phyloP scores from a whole-genome alignment of 345 rosid species.

The Cochlearia excelsa region DNA sequence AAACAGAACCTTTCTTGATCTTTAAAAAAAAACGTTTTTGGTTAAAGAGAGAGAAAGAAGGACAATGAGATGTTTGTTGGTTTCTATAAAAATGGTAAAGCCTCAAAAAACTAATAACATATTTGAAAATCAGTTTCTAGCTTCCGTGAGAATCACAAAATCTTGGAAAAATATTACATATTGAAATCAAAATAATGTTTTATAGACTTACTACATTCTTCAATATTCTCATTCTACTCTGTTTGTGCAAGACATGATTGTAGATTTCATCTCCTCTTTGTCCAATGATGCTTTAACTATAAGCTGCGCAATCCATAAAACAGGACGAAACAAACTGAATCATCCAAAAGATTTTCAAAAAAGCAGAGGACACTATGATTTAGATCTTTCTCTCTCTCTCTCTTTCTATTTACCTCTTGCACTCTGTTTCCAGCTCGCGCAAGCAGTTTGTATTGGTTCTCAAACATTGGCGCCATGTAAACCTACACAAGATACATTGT shows the following conservation, averaged over 20 bases:
- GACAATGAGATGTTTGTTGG: too few relatives aligned
- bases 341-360: constrained; percentile 9
- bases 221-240: constrained; percentile 46
- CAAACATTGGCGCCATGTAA: constrained; percentile 91
- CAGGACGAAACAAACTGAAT: neutral
- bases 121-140: too few relatives aligned
- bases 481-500: constrained; percentile 46
- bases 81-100: neutral
- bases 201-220: too few relatives aligned
- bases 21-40: too few relatives aligned
- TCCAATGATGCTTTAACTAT: constrained; percentile 69
- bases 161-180: too few relatives aligned
- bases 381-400: neutral
- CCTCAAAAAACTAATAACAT: too few relatives aligned
- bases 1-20: too few relatives aligned
- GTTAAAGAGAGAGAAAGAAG: too few relatives aligned
- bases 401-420: constrained; percentile 65
- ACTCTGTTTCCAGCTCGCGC: constrained; percentile 93
- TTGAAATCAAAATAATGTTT: too few relatives aligned
- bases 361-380: too few relatives aligned
- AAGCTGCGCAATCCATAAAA: constrained; percentile 41
- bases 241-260: constrained; percentile 70
- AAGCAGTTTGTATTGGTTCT: constrained; percentile 79
- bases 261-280: constrained; percentile 80
- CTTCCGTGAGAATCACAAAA: too few relatives aligned